These are phyloP conservation scores for Alternaria sp. DNA, from an alignment of 2,329 filamentous ascomycete genomes.

Conservation along the genomic window DNA sequence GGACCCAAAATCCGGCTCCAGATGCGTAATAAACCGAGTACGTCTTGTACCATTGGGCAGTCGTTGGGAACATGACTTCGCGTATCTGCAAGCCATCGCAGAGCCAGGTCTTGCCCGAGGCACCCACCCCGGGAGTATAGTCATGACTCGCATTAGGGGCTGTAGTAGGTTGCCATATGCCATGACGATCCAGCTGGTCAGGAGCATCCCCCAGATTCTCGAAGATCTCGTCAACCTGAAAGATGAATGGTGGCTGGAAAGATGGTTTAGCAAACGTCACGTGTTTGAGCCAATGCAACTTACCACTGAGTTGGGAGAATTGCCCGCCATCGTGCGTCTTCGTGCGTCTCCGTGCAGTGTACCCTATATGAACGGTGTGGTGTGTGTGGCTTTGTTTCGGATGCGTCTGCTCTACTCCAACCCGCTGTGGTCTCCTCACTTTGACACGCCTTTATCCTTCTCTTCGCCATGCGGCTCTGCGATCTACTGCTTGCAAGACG, in stretches of 20 bases:
- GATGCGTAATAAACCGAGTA: constrained; percentile 32
- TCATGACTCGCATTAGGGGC: neutral
- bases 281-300: neutral
- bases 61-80: neutral
- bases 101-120: constrained; percentile 23
- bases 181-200: neutral
- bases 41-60: constrained; percentile 9
- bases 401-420: constrained; percentile 18
- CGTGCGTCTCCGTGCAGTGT: neutral
- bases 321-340: constrained; percentile 26
- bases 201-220: constrained; percentile 13
- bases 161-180: constrained; percentile 29
- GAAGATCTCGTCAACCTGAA: constrained; percentile 38
- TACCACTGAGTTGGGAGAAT: constrained; percentile 14
- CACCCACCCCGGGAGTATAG: constrained; percentile 10
- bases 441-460: constrained; percentile 38
- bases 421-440: constrained; percentile 16
- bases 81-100: constrained; percentile 25
- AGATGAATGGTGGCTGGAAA: constrained; percentile 32
- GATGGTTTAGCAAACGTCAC: neutral
- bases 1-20: constrained; percentile 33
- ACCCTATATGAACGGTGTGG: neutral
- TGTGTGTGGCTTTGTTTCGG: constrained; percentile 17
- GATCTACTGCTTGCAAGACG: constrained; percentile 5
- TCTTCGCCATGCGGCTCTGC: constrained; percentile 45